A percentile compares a stretch with the other conserved stretches of the same genome.
phyloP scores from a whole-genome alignment of 306 rosid genomes.

The Dicorynia guianensis region DNA sequence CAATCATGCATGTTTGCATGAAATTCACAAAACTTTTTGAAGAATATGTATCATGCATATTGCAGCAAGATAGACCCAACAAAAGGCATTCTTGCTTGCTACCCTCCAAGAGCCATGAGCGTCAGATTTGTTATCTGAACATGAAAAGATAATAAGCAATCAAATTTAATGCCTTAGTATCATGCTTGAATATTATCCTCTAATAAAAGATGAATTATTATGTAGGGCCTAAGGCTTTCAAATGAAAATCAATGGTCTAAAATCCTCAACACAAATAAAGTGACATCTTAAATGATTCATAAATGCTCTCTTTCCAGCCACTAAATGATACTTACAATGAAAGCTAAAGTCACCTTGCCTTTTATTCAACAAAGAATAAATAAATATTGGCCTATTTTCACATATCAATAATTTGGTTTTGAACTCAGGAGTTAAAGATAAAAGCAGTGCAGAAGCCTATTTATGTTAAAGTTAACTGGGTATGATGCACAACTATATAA shows the following conservation, averaged over 20 bases:
- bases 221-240: constrained; percentile 1
- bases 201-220: constrained; percentile 4
- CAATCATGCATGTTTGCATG: constrained; percentile 62
- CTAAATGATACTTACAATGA: neutral
- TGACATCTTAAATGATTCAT: constrained; percentile 8
- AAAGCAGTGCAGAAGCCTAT: constrained; percentile 44
- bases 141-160: neutral
- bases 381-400: neutral
- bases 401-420: constrained; percentile 39
- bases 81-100: constrained; percentile 41
- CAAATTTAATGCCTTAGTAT: constrained; percentile 15
- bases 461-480: constrained; percentile 19
- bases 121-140: constrained; percentile 29
- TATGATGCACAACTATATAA: constrained; percentile 34
- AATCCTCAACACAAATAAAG: neutral
- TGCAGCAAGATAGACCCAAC: constrained; percentile 46
- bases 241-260: neutral
- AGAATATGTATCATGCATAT: constrained; percentile 44
- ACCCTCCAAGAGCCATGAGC: constrained; percentile 39
- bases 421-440: constrained; percentile 41
- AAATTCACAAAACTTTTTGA: constrained; percentile 50
- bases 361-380: constrained; percentile 15
- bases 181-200: neutral
- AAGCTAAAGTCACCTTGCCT: constrained; percentile 26
- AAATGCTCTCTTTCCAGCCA: neutral